Base-by-base conservation (phyloP, 352 stramenopile species). In the Pythium brachiatum region DNA sequence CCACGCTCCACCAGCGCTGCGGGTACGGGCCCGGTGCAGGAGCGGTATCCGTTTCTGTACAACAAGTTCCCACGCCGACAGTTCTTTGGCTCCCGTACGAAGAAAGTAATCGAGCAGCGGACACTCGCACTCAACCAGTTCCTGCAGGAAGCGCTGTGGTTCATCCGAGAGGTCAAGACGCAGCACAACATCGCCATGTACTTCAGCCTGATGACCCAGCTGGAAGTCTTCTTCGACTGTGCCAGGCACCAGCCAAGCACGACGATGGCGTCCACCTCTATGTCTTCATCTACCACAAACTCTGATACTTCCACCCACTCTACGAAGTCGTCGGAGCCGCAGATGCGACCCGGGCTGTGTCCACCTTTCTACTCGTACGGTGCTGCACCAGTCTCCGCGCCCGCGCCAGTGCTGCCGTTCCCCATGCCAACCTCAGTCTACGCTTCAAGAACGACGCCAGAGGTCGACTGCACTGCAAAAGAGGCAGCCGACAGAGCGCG, bases 191-290 rank as follows among this genome's bases (percentile, higher is more conserved):
- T 90, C 59, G 75, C 83, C 18, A 70, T 88, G 68, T 88, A 82
- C 63, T 92, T 90, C 60, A 86, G 81, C 50, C 73, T 90, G 68
- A 86, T 77, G 77, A 86, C 71, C 3, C 74, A 83, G 32, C 74
- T 92, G 38, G 83, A 92, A 46, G 53, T 60, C 9, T 92, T 92
- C 60, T 72, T 92, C 15, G 79, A 87, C 48, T 83, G 70, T 53
- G 57, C 54, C 50, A 64, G 63, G 26, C 75, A 90, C 60, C 21
- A n/a, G 16, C 9, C 23, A 16, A 58, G 48, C 50, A 31, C 44
- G 18, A 26, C 26, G 20, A 26, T 20, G 15, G 13, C 26, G 7
- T 36, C 34, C 9, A n/a, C 57, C 13, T 21, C 32, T 54, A 56
- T 32, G 26, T 54, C 62, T 27, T 57, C 63, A 7, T 51, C 53